These are phyloP conservation scores for Carpinus viminea DNA, from an alignment of 306 rosid species.

Conservation along the genomic window DNA sequence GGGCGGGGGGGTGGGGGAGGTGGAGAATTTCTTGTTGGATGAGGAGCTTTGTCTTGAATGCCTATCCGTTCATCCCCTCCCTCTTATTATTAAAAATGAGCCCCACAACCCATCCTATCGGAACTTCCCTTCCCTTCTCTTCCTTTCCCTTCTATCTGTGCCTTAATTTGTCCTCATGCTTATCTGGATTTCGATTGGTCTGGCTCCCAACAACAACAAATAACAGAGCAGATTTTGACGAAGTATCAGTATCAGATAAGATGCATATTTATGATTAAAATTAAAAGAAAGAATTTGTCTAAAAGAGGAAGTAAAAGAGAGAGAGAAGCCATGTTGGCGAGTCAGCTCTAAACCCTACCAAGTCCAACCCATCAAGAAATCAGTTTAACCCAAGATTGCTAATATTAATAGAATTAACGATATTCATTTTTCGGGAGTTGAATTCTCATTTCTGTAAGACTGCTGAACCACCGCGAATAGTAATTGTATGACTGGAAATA, in stretches of 20 bases:
- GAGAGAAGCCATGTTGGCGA: constrained; percentile 38
- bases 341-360: background rate
- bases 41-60: constrained; percentile 42
- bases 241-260: constrained; percentile 31
- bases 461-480: no score
- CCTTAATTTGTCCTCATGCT: constrained; percentile 23
- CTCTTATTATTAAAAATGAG: constrained; percentile 34
- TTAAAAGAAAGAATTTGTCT: background rate
- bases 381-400: no score
- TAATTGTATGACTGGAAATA: no score
- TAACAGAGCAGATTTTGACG: constrained; percentile 39
- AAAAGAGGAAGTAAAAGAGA: background rate
- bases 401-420: no score
- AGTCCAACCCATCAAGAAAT: no score
- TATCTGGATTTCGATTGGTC: constrained; percentile 36
- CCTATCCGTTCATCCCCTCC: constrained; percentile 54
- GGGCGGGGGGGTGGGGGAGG: no score
- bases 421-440: no score
- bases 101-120: constrained; percentile 75
- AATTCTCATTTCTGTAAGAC: no score
- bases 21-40: constrained; percentile 53
- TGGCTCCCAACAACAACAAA: constrained; percentile 21
- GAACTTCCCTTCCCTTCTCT: background rate
- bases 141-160: no score
- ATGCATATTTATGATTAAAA: background rate